phyloP scores from a whole-genome alignment of 331 rosid genomes.

The Prunus yedoensis region DNA sequence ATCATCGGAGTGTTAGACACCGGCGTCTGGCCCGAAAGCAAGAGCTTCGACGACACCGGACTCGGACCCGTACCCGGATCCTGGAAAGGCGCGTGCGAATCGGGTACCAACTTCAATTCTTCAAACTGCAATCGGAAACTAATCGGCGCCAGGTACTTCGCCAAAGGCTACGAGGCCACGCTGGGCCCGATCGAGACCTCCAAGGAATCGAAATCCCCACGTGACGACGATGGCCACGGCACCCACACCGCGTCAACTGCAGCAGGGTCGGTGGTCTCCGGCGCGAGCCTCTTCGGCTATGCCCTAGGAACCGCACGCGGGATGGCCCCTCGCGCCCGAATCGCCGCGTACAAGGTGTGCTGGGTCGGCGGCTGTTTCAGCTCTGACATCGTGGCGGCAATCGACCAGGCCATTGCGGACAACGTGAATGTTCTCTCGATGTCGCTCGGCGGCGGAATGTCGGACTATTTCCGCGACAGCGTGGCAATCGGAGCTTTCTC shows the following conservation, averaged over 20 bases:
- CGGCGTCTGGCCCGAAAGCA: conserved; percentile 87
- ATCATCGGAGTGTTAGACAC: conserved; percentile 70
- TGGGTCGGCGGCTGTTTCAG: conserved; percentile 52
- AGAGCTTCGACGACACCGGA: conserved; percentile 70
- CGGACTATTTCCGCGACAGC: conserved; percentile 47
- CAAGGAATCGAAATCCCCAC: conserved; percentile 52
- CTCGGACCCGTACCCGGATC: conserved; percentile 61
- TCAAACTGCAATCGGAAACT: conserved; percentile 64
- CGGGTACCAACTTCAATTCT: conserved; percentile 54
- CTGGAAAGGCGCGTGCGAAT: conserved; percentile 75
- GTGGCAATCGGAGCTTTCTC: conserved; percentile 67
- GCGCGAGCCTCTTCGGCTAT: conserved; percentile 52
- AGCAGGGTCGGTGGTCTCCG: conserved; percentile 56
- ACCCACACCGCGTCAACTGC: conserved; percentile 79
- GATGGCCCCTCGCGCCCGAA: conserved; percentile 64
- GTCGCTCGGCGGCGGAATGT: conserved; percentile 57
- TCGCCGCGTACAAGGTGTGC: conserved; percentile 79
- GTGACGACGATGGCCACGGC: conserved; percentile 79
- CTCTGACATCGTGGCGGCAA: conserved; percentile 64
- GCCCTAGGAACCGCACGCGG: conserved; percentile 81
- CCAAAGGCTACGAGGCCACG: conserved; percentile 47
- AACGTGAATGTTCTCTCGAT: conserved; percentile 60
- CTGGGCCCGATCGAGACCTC: conserved; percentile 42
- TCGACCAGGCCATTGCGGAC: conserved; percentile 74
- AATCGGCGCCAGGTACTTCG: conserved; percentile 67